Conservation (phyloP, 2,329 filamentous ascomycete species). For the Colletotrichum lupini region DNA sequence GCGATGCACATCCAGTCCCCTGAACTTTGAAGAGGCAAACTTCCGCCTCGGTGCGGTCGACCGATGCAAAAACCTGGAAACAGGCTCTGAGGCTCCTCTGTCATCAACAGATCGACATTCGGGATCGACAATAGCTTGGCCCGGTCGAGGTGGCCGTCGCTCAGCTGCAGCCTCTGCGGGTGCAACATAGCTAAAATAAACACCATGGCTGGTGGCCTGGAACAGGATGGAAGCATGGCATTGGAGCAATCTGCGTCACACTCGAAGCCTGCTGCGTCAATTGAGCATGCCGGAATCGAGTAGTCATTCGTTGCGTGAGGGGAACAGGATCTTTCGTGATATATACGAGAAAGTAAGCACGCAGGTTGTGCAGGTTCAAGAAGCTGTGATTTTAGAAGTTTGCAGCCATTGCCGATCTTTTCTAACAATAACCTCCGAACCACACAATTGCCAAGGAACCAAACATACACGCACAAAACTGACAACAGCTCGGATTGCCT, state of each 20-base stretch:
- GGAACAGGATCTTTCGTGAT: not conserved
- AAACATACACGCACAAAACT: not conserved
- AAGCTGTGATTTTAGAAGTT: not conserved
- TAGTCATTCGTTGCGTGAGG: not conserved
- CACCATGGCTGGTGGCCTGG: slow-evolving; percentile 3
- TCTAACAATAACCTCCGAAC: slow-evolving; percentile 9
- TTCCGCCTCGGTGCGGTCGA: not conserved
- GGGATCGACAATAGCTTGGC: slow-evolving; percentile 15
- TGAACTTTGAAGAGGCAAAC: not conserved
- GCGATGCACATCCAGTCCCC: not conserved
- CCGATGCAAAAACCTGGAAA: not conserved
- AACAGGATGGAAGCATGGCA: not conserved
- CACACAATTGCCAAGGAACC: not conserved
- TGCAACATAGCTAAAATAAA: slow-evolving; percentile 25
- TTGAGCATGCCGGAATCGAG: not conserved
- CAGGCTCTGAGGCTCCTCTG: not conserved
- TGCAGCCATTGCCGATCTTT: slow-evolving; percentile 7
- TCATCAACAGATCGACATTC: slow-evolving; percentile 11
- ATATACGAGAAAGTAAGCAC: not conserved
- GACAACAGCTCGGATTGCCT: not conserved
- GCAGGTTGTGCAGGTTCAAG: not conserved
- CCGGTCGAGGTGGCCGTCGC: slow-evolving; percentile 6
- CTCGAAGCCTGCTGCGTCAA: not conserved
- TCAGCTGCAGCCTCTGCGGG: slow-evolving; percentile 23
- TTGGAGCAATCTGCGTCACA: not conserved